A percentile compares a stretch with the other conserved stretches of the same genome.
Conservation (phyloP, 805 yeast species). For the Nakazawaea ishiwadae region DNA sequence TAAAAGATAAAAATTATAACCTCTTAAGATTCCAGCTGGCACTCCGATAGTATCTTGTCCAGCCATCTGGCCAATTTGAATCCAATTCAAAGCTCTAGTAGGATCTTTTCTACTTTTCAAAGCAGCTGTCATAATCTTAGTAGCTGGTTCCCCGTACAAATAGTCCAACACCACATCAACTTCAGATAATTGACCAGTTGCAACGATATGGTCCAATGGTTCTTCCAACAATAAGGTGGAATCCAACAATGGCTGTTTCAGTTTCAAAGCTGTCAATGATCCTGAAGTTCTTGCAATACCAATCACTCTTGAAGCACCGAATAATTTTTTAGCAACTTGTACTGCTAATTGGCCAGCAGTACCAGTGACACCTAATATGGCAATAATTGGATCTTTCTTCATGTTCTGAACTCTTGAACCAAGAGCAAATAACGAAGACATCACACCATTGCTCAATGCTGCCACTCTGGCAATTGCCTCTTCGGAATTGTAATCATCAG, state of each 20-base stretch:
- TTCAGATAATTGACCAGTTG: neutral
- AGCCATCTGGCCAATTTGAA: neutral
- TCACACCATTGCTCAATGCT: constrained; percentile 1
- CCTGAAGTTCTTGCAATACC: neutral
- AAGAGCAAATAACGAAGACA: constrained; percentile 1
- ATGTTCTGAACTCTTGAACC: neutral
- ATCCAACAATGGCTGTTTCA: constrained; percentile 3
- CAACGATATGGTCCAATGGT: neutral
- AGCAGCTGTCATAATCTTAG: neutral
- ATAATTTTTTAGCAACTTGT: neutral
- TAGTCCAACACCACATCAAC: constrained; percentile 5
- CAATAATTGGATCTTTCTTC: neutral
- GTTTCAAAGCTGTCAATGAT: neutral
- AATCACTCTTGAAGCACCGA: constrained; percentile 1
- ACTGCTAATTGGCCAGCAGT: constrained; percentile 3
- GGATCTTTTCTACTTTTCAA: neutral
- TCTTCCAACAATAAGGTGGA: neutral
- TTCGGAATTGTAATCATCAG: neutral
- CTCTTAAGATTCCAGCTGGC: neutral
- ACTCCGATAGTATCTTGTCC: neutral
- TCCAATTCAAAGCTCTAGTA: neutral
- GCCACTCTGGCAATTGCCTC: constrained; percentile 2
- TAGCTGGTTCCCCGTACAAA: constrained; percentile 1
- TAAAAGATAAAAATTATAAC: neutral
- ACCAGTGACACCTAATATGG: constrained; percentile 4